Conservation (phyloP, 352 stramenopile genomes). For the Globisporangium heterothallicum region DNA sequence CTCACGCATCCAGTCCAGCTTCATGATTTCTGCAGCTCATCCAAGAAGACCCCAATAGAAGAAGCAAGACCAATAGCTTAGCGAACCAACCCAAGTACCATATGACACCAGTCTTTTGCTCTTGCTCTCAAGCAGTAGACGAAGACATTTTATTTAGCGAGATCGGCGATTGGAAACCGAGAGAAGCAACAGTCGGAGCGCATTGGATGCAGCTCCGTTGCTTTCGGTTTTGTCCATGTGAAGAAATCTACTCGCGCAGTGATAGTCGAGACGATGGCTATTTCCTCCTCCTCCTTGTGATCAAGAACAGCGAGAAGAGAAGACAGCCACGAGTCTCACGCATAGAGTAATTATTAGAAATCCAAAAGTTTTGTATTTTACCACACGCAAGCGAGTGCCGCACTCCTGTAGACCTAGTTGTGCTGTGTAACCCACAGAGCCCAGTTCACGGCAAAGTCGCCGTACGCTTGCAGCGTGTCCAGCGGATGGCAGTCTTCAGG, state of each 20-base stretch:
- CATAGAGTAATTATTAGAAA: constrained; percentile 1
- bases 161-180: background rate
- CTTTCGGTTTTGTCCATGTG: background rate
- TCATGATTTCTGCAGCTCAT: background rate
- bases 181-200: background rate
- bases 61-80: constrained; percentile 2
- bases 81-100: constrained; percentile 6
- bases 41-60: constrained; percentile 3
- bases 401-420: constrained; percentile 15
- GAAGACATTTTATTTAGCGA: constrained; percentile 7
- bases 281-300: background rate
- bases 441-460: constrained; percentile 76
- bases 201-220: background rate
- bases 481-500: constrained; percentile 71
- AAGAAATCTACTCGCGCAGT: background rate
- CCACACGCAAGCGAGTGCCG: background rate
- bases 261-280: background rate
- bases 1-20: background rate
- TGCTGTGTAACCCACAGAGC: constrained; percentile 65
- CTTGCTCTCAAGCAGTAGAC: background rate
- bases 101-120: background rate
- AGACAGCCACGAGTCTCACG: background rate
- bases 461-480: constrained; percentile 53
- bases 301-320: background rate
- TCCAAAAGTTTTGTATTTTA: background rate